Evolutionary conservation across 768 basidiomycete genomes (phyloP).

Genomic region (Chiua virens): DNA sequence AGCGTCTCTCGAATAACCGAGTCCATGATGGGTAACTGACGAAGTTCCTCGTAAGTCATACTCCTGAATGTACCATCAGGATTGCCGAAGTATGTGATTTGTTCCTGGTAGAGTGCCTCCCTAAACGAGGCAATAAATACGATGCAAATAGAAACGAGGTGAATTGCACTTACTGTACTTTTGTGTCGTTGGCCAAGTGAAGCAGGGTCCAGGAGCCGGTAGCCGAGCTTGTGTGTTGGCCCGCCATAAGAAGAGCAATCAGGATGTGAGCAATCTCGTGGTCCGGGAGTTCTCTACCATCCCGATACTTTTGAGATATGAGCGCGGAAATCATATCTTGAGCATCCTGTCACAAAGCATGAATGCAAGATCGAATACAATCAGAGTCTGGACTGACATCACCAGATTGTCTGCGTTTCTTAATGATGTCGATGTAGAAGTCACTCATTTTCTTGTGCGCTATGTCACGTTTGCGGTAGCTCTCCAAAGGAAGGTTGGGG

Average conservation of each 20-base stretch:
- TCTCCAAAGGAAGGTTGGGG: conserved; percentile 87
- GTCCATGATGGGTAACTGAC: conserved; percentile 80
- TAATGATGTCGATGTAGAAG: conserved; percentile 88
- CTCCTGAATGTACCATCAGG: conserved; percentile 78
- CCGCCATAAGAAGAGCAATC: conserved; percentile 99
- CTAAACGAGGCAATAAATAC: conserved; percentile 37
- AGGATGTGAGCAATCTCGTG: conserved; percentile 97
- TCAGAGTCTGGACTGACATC: conserved; percentile 33
- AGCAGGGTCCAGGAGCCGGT: conserved; percentile 89
- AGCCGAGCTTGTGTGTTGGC: conserved; percentile 96
- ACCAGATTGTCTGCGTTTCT: conserved; percentile 57
- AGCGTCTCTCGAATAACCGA: conserved; percentile 92
- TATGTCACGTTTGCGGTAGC: conserved; percentile 83
- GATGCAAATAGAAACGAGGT: not conserved
- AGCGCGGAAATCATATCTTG: conserved; percentile 93
- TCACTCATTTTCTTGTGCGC: conserved; percentile 93
- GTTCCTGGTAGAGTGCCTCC: conserved; percentile 85
- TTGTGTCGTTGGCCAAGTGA: conserved; percentile 75
- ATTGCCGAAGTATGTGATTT: conserved; percentile 75
- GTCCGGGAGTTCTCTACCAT: conserved; percentile 74
- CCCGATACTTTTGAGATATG: conserved; percentile 78
- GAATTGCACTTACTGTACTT: conserved; percentile 61
- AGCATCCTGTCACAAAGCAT: conserved; percentile 51
- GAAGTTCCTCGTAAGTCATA: conserved; percentile 85
- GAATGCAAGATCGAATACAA: not conserved